Conservation (phyloP, 208 protist genomes). For the Acanthamoeba healyi region DNA sequence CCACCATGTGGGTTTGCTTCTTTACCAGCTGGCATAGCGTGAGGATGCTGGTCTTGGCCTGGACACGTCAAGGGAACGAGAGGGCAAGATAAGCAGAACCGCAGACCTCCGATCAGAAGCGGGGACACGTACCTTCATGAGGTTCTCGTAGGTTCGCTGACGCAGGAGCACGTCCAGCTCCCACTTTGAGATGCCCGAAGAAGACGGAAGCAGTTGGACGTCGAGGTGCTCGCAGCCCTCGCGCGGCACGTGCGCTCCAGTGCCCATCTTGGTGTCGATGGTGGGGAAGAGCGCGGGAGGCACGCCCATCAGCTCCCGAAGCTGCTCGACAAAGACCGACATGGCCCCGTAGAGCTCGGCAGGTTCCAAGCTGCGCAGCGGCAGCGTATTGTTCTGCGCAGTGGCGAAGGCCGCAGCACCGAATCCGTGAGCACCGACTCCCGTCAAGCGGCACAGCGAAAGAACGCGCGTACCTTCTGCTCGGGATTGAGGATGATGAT, state of each 20-base stretch:
- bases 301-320: slow-evolving; percentile 81
- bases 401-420: too few relatives aligned
- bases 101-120: neutral
- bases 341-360: slow-evolving; percentile 49
- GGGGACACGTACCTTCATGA: neutral
- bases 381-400: neutral
- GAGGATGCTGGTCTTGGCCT: slow-evolving; percentile 70
- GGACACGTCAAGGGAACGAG: neutral
- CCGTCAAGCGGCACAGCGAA: too few relatives aligned
- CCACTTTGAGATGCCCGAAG: neutral
- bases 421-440: too few relatives aligned
- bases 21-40: slow-evolving; percentile 78
- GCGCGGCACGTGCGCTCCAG: neutral
- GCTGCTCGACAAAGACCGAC: slow-evolving; percentile 77
- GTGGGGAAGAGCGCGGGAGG: neutral
- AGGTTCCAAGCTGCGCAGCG: neutral
- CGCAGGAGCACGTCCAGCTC: slow-evolving; percentile 75
- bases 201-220: neutral
- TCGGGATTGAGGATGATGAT: slow-evolving; percentile 84
- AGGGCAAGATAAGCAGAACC: too few relatives aligned
- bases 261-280: neutral
- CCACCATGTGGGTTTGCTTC: slow-evolving; percentile 81
- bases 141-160: slow-evolving; percentile 70
- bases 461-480: neutral
- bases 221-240: neutral